phyloP scores from a whole-genome alignment of 371 early-diverging fungal genomes.

The Apophysomyces elegans region DNA sequence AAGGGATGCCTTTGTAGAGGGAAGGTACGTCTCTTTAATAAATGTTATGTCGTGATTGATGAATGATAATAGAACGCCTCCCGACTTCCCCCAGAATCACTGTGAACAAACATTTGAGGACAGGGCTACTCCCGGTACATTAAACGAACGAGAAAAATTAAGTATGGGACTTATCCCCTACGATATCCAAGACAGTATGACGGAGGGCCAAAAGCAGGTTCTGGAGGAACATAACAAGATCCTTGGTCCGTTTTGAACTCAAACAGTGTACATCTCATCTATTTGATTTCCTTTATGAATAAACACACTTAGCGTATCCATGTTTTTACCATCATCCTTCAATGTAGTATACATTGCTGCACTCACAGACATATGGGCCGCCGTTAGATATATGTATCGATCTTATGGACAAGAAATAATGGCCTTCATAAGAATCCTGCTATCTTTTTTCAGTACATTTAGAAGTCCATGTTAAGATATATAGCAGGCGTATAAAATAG shows the following conservation, averaged over 20 bases:
- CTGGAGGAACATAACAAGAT: slow-evolving; percentile 28
- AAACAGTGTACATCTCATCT: neutral
- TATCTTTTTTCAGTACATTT: neutral
- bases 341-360: neutral
- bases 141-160: slow-evolving; percentile 21
- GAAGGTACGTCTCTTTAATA: slow-evolving; percentile 26
- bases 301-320: too few species aligned
- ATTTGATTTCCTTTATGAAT: too few species aligned
- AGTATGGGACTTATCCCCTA: slow-evolving; percentile 37
- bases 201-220: slow-evolving; percentile 33
- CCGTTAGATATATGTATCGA: too few species aligned
- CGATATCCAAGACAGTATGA: slow-evolving; percentile 15
- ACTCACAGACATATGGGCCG: neutral
- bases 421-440: too few species aligned
- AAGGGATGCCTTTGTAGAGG: slow-evolving; percentile 31
- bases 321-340: too few species aligned
- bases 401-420: too few species aligned
- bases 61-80: slow-evolving; percentile 34
- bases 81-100: slow-evolving; percentile 47
- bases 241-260: neutral
- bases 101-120: slow-evolving; percentile 36
- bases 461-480: neutral
- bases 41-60: neutral
- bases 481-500: neutral
- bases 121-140: slow-evolving; percentile 23